Percentiles rank a stretch among this genome's conserved stretches.
Evolutionary conservation across 306 rosid species (phyloP).

Genomic region (Carpinus fangiana): DNA sequence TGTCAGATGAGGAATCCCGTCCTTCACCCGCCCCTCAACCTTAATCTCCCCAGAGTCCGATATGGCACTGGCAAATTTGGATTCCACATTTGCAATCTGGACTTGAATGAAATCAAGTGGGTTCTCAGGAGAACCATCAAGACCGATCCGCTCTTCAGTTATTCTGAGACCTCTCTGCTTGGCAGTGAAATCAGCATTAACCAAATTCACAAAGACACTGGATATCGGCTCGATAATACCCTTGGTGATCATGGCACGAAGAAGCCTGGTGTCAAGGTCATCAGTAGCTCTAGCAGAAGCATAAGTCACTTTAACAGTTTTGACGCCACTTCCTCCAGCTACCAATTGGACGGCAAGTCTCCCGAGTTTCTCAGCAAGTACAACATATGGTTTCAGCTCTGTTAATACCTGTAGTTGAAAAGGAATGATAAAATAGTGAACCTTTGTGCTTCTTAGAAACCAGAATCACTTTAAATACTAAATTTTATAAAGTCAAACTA

Average conservation of each 20-base stretch:
- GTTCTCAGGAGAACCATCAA: constrained; percentile 87
- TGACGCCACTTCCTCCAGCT: constrained; percentile 97
- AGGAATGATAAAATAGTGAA: constrained; percentile 18
- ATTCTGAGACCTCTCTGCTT: constrained; percentile 92
- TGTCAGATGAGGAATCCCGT: constrained; percentile 85
- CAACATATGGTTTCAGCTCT: constrained; percentile 89
- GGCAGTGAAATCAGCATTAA: constrained; percentile 97
- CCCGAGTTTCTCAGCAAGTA: constrained; percentile 90
- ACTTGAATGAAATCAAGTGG: constrained; percentile 85
- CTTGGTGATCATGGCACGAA: constrained; percentile 98
- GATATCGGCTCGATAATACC: constrained; percentile 98
- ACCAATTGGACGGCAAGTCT: constrained; percentile 95
- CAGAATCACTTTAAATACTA: not conserved
- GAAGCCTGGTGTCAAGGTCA: constrained; percentile 94
- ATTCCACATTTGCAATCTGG: constrained; percentile 93
- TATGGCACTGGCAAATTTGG: constrained; percentile 88
- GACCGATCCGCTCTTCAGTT: constrained; percentile 71
- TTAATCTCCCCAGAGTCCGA: constrained; percentile 82
- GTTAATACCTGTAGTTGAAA: constrained; percentile 59
- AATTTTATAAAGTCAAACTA: no score
- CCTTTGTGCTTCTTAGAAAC: not conserved
- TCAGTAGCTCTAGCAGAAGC: constrained; percentile 91
- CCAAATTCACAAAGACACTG: constrained; percentile 84
- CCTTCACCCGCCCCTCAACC: constrained; percentile 91
- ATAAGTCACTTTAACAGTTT: constrained; percentile 83